Evolutionary conservation across 176 grass and related monocot genomes (phyloP).

Genomic region (Juncus effusus): DNA sequence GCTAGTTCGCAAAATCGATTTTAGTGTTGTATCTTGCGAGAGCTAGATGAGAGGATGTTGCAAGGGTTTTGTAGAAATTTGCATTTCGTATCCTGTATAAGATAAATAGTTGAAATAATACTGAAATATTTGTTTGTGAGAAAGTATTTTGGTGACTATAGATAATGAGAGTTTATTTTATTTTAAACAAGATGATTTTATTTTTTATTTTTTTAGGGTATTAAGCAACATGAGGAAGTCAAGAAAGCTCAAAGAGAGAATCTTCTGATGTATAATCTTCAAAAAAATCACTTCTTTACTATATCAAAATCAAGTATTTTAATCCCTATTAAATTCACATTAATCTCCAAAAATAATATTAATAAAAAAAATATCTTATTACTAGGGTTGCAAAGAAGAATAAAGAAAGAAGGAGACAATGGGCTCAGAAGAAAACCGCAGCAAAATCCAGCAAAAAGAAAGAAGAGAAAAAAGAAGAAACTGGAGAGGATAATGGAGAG

Average conservation of each 20-base stretch:
- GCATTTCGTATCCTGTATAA: no score
- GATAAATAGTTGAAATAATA: not conserved
- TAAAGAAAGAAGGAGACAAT: constrained; percentile 20
- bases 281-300: no score
- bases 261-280: constrained; percentile 27
- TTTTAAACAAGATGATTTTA: not conserved
- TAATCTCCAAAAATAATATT: not conserved
- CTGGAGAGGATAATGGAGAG: constrained; percentile 8
- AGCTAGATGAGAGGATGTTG: no score
- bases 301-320: no score
- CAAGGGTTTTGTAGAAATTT: no score
- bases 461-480: not conserved
- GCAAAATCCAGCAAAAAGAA: constrained; percentile 19
- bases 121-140: no score
- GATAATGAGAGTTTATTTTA: no score
- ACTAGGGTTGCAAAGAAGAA: constrained; percentile 14
- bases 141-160: no score
- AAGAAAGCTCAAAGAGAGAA: constrained; percentile 37
- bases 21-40: no score
- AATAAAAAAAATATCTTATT: not conserved
- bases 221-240: constrained; percentile 43
- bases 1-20: not conserved
- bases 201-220: constrained; percentile 26
- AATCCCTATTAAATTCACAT: no score
- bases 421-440: constrained; percentile 15